Evolutionary conservation across 1,139 yeast species (phyloP), one percentile per base, ranked within the genome.

Genomic region (Fermentozyma sake): DNA sequence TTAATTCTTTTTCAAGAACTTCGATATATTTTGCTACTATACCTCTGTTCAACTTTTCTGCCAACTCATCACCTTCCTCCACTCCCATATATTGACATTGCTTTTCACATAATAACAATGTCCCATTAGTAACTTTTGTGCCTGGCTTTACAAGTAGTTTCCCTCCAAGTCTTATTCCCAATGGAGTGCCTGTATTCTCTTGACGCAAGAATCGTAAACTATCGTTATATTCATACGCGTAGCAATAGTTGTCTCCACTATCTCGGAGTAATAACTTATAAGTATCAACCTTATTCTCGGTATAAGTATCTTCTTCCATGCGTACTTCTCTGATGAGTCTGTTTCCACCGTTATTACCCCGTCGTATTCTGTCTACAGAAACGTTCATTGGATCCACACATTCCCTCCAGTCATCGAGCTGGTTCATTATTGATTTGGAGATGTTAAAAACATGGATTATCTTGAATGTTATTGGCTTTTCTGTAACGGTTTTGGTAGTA

Each of bases 141-240:
- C 68, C 70, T 27, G 42, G 41, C 13, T 50, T 48, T 3, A 65
- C 57, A 7, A 52, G 32, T 12, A 67, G 27, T 22, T 53, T 44
- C 1, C 70, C 69, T 1, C 72, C 72, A 17, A 67, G 45, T n/a
- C 53, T 55, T 1, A 64, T 44, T 1, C 58, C 55, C 14, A 66
- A 44, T 7, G 71, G 70, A 3, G 53, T 43, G 6, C 39, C 42
- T 2, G 49, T 40, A 16, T 36, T 27, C 4, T 34, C 26, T 5
- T 39, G 32, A 13, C 65, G 44, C 18, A 67, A 42, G 42, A 66
- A 67, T 10, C 51, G 48, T 10, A 67, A 41, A 15, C 52, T 50
- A 27, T 61, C 68, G 27, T 53, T 51, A 30, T 50, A 45, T 37
- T 67, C 73, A 32, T 62, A 59, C 3, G 59, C 73, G 39, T 50